These are phyloP conservation scores for Exophiala calicioides DNA, from an alignment of 2,329 filamentous ascomycete genomes.

Conservation along the genomic window DNA sequence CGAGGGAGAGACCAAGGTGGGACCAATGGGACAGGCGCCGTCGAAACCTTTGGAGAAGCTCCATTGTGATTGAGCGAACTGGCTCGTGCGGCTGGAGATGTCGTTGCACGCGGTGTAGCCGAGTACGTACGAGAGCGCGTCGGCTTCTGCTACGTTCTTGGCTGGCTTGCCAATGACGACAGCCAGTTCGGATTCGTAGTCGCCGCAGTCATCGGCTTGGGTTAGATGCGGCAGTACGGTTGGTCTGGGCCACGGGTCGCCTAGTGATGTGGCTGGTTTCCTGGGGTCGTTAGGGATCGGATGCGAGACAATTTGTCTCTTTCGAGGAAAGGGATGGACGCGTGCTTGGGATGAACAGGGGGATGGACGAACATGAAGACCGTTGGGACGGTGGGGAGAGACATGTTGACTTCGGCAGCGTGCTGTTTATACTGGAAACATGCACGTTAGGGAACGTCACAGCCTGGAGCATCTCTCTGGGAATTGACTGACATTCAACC, in stretches of 20 bases:
- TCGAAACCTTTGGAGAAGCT: conserved; percentile 45
- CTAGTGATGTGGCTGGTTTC: conserved; percentile 39
- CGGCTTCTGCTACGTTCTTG: conserved; percentile 40
- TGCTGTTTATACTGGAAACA: conserved; percentile 41
- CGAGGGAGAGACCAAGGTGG: conserved; percentile 37
- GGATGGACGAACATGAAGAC: conserved; percentile 39
- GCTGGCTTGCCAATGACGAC: conserved; percentile 42
- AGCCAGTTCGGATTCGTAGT: conserved; percentile 46
- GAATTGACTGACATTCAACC: conserved; percentile 40
- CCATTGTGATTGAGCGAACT: conserved; percentile 46
- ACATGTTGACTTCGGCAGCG: conserved; percentile 42
- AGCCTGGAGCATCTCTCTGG: neutral
- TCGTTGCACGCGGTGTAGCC: conserved; percentile 46
- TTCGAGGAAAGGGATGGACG: too few species aligned
- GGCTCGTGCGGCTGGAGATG: conserved; percentile 40
- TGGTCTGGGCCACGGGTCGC: conserved; percentile 35
- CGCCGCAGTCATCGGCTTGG: conserved; percentile 41
- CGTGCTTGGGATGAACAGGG: too few species aligned
- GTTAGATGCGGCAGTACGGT: conserved; percentile 37
- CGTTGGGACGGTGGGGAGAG: conserved; percentile 39
- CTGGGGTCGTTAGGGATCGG: too few species aligned
- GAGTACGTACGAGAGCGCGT: conserved; percentile 44
- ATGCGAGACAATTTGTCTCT: too few species aligned
- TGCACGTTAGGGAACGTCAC: neutral
- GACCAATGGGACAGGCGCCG: conserved; percentile 40